Evolutionary conservation across 2,329 filamentous ascomycete genomes (phyloP).

Genomic region (Penicillium sp.): DNA sequence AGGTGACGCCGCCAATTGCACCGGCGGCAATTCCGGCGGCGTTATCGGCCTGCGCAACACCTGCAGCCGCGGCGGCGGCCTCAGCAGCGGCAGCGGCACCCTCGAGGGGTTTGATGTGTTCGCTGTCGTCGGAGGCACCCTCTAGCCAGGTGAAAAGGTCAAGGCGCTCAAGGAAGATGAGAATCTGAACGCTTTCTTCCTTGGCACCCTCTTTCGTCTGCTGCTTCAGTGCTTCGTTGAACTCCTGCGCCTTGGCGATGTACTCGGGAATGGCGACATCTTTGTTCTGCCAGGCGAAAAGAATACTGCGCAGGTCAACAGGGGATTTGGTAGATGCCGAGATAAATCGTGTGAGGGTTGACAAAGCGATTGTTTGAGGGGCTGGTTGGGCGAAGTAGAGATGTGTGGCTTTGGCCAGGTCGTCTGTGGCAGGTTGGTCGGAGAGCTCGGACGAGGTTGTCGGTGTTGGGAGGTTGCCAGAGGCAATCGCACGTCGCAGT

Average conservation of each 20-base stretch:
- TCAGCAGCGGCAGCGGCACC: conserved; percentile 54
- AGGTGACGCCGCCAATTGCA: conserved; percentile 45
- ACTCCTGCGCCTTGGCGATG: conserved; percentile 74
- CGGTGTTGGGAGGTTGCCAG: conserved; percentile 67
- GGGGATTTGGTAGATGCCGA: conserved; percentile 66
- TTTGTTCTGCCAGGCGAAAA: conserved; percentile 93
- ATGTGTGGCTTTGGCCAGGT: conserved; percentile 74
- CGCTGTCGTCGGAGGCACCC: conserved; percentile 83
- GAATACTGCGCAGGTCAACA: conserved; percentile 89
- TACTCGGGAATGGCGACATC: conserved; percentile 89
- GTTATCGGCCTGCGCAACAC: conserved; percentile 43
- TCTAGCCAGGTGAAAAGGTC: conserved; percentile 93
- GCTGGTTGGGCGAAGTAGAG: conserved; percentile 68
- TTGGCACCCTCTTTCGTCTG: conserved; percentile 30
- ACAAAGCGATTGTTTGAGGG: conserved; percentile 66
- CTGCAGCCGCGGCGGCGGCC: conserved; percentile 42
- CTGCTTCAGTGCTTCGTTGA: conserved; percentile 71
- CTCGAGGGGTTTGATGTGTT: conserved; percentile 84
- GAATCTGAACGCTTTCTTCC: conserved; percentile 71
- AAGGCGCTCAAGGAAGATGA: conserved; percentile 86
- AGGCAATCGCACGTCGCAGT: conserved; percentile 78
- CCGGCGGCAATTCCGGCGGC: conserved; percentile 54
- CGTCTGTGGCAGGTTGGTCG: conserved; percentile 59
- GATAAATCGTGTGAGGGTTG: conserved; percentile 78
- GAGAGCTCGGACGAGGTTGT: conserved; percentile 66